phyloP scores from a whole-genome alignment of 2,329 filamentous ascomycete species.

The Elsinoe australis region DNA sequence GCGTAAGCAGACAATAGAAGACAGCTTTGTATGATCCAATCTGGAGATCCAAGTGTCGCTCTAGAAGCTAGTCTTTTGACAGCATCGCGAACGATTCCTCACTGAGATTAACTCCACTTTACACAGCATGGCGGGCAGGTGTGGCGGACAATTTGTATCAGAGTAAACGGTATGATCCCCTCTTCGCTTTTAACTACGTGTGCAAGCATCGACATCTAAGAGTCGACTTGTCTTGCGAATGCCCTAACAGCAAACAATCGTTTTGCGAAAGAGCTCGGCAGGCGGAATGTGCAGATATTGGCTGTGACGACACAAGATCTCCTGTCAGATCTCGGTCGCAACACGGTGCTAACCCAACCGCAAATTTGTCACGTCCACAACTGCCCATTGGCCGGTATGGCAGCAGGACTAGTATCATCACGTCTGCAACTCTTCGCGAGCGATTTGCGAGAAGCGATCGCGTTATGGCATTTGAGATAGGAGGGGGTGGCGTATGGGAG shows the following conservation, averaged over 20 bases:
- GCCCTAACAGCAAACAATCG: not conserved
- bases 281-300: not conserved
- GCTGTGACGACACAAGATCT: not conserved
- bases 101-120: too few relatives aligned
- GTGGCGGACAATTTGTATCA: not conserved
- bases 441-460: not conserved
- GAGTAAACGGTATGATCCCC: not conserved
- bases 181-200: not conserved
- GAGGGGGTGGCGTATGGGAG: not conserved
- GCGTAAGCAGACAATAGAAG: constrained; percentile 22
- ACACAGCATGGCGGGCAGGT: not conserved
- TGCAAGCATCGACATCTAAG: not conserved
- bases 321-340: not conserved
- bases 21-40: constrained; percentile 24
- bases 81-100: too few relatives aligned
- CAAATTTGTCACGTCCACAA: not conserved
- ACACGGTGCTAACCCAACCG: not conserved
- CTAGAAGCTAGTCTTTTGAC: too few relatives aligned
- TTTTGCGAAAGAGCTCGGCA: not conserved
- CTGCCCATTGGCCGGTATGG: not conserved
- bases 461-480: constrained; percentile 10
- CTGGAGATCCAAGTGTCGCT: constrained; percentile 21
- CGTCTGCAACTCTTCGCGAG: not conserved
- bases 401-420: not conserved
- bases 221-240: not conserved